These are phyloP conservation scores for Jacaranda copaia DNA, from an alignment of 257 asterid genomes.

Conservation along the genomic window DNA sequence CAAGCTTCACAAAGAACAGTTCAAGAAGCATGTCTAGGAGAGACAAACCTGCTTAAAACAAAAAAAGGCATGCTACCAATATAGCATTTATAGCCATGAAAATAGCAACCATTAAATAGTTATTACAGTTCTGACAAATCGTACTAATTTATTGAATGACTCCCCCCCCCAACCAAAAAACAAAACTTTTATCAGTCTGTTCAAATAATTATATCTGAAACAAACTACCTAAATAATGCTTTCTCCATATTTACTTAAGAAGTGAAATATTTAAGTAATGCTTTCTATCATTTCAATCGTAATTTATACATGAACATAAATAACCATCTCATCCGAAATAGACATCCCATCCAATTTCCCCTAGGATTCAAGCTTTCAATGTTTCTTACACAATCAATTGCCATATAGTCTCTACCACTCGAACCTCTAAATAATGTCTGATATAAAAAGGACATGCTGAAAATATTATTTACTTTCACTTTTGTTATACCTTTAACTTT, in stretches of 20 bases:
- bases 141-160: not conserved
- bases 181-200: not conserved
- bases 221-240: not conserved
- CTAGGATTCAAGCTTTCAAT: not conserved
- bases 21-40: not conserved
- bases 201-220: not conserved
- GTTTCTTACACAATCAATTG: conserved; percentile 2
- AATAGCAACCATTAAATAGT: not conserved
- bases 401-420: not conserved
- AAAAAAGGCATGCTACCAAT: not conserved
- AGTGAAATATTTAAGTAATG: not conserved
- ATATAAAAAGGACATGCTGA: not conserved
- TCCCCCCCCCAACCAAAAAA: no score
- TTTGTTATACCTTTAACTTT: not conserved
- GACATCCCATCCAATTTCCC: not conserved
- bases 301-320: conserved; percentile 10
- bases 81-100: not conserved
- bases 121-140: not conserved
- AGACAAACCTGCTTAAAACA: not conserved
- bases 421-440: not conserved
- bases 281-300: conserved; percentile 11
- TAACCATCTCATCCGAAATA: not conserved
- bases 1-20: not conserved
- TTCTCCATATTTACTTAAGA: not conserved
- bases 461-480: not conserved